phyloP scores from a whole-genome alignment of 805 yeast genomes.

The Zygotorulaspora chibaensis region DNA sequence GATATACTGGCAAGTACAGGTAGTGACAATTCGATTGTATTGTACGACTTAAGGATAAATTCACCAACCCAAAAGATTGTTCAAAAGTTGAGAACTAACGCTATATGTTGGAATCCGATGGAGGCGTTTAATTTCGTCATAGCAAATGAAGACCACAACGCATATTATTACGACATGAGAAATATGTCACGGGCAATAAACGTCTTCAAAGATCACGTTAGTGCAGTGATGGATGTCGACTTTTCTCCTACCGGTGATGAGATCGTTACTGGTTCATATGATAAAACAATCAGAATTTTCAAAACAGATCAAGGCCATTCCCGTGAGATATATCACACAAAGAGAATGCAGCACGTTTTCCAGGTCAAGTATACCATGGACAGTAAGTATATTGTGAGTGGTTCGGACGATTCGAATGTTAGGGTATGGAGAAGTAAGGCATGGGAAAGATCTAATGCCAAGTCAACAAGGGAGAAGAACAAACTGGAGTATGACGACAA shows the following conservation, averaged over 20 bases:
- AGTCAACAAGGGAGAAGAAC: constrained; percentile 72
- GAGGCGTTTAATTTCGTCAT: constrained; percentile 92
- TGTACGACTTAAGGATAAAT: constrained; percentile 86
- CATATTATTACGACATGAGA: constrained; percentile 95
- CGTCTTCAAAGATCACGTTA: constrained; percentile 90
- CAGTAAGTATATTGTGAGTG: constrained; percentile 77
- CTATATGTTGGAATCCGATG: constrained; percentile 95
- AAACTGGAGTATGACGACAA: constrained; percentile 89
- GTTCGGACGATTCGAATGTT: constrained; percentile 94
- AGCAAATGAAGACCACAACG: constrained; percentile 92
- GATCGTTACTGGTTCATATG: constrained; percentile 91
- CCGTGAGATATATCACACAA: constrained; percentile 92
- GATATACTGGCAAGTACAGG: constrained; percentile 85
- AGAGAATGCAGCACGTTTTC: constrained; percentile 94
- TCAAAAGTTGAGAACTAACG: constrained; percentile 75
- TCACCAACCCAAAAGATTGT: constrained; percentile 90
- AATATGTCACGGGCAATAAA: constrained; percentile 76
- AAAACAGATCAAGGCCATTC: constrained; percentile 81
- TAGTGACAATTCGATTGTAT: constrained; percentile 82
- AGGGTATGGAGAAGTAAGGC: constrained; percentile 90
- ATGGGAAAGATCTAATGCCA: constrained; percentile 75
- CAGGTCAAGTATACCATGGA: constrained; percentile 84
- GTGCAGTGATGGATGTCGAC: constrained; percentile 92
- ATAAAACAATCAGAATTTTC: constrained; percentile 82
- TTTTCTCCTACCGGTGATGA: constrained; percentile 97